Evolutionary conservation across 495 filamentous ascomycete species (phyloP), one percentile per base, ranked within the genome.

Genomic region (Penicillium paxilli): DNA sequence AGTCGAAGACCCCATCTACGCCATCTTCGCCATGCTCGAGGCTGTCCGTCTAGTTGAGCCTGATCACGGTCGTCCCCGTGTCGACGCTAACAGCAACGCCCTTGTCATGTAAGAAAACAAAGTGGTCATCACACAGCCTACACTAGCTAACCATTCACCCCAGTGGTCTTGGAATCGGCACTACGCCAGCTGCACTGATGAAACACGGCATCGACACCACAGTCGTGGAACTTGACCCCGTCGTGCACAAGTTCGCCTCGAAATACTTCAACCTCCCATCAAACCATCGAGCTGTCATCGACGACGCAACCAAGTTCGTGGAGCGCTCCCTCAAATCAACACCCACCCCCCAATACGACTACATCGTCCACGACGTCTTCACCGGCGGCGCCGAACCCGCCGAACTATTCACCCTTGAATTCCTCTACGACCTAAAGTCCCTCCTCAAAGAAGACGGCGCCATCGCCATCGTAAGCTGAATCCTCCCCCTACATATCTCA

Each of bases 351-450:
- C 75, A 79, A 35, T 98, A 87, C 64, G 87, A 96, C 68, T 98
- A 96, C 75, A 92, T 98, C 64, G 77, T 98, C 54, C 94, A 98
- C 60, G 94, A 98, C 61, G 94, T 98, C n/a, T 98, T 98, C 74
- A 98, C 94, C 1, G 94, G 94, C 14, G 94, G 93, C 50, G 91
- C 91, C 2, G 94, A 97, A 64, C 94, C 94, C 2, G 80, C 91
- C 14, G 75, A 86, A 17, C 80, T 98, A 2, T 98, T 98, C 71
- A 97, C 94, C 0, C 57, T 83, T 2, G 88, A 94, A 58, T 96
- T 98, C 60, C 69, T 98, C 11, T 60, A 73, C 26, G 81, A 83
- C 23, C 72, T 98, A 16, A 65, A 80, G 47, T 66, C 78, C 2
- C 79, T 96, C 14, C 80, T 98, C 30, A 88, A 83, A 50, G 79